Evolutionary conservation across 1,139 yeast genomes (phyloP), one percentile per base, ranked within the genome.

Genomic region (Arxiozyma slooffiae): DNA sequence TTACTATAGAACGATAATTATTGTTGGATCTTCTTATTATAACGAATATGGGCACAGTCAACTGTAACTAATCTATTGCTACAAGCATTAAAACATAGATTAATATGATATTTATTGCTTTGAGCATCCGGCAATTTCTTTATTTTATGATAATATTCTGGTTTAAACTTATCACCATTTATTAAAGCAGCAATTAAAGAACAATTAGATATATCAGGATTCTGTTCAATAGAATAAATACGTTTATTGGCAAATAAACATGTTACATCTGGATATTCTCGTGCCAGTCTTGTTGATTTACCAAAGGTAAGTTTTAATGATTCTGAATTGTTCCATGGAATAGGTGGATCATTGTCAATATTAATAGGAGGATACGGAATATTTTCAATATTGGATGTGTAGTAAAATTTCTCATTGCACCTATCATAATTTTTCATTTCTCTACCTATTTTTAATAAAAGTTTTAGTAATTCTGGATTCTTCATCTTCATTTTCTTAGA

Each of bases 191-290:
- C 82, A 2, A 86, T 87, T 57, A 86, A 78, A 0, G 95, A 84
- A 64, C 96, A 87, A 62, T 86, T 83, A n/a, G 79, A 74, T 20
- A 84, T 67, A 56, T 81, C 86, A 59, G 81, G 87, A 60, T 74
- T 60, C 43, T 70, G 64, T 23, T 60, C 53, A 11, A 60, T 63
- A 5, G 60, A 56, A 22, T 63, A 59, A 59, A 49, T 38, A 53
- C 36, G 21, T 56, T 26, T 48, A 23, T 38, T 71, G 69, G 21
- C 26, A 16, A 64, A 41, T 60, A 61, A 40, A 42, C 51, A 20
- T 50, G 42, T 2, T 20, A 58, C 47, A 62, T 48, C n/a, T 45
- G 52, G 57, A 55, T 40, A 68, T 44, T 38, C 37, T n/a, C 41
- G 21, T 38, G 36, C 9, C 47, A 63, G 9, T 34, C 41, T 18